Conservation (phyloP, 2,329 filamentous ascomycete species). For the Talaromyces sp. region DNA sequence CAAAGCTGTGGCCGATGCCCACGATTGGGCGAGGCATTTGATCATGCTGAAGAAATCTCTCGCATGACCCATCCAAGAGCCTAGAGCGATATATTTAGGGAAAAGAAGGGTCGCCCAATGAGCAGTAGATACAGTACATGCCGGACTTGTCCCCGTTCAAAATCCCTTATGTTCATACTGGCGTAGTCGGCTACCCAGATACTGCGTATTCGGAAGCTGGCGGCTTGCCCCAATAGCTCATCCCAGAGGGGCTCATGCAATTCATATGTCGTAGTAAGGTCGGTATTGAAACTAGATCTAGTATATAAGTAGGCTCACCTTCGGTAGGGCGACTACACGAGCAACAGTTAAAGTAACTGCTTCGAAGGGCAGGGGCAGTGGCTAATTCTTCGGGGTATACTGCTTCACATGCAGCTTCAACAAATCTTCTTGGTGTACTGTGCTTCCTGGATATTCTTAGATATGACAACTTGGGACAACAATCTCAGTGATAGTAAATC, state of each 20-base stretch:
- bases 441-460: neutral
- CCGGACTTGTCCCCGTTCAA: slow-evolving; percentile 13
- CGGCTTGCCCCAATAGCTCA: neutral
- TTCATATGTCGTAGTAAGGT: neutral
- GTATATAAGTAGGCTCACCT: neutral
- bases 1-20: slow-evolving; percentile 17
- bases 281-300: no score
- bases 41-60: slow-evolving; percentile 16
- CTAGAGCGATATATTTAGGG: neutral
- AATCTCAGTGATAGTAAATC: neutral
- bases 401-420: slow-evolving; percentile 10
- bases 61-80: slow-evolving; percentile 13
- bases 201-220: slow-evolving; percentile 2
- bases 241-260: slow-evolving; percentile 15
- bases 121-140: slow-evolving; percentile 7
- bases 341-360: slow-evolving; percentile 11
- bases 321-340: slow-evolving; percentile 11
- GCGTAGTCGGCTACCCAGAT: slow-evolving; percentile 15
- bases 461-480: neutral
- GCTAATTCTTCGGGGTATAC: slow-evolving; percentile 6
- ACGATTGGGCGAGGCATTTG: slow-evolving; percentile 16
- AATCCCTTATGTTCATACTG: slow-evolving; percentile 10
- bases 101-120: neutral
- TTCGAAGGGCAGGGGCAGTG: neutral
- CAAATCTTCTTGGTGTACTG: neutral